Evolutionary conservation across 106 monocot species (phyloP).

Genomic region (Amphibolis antarctica): DNA sequence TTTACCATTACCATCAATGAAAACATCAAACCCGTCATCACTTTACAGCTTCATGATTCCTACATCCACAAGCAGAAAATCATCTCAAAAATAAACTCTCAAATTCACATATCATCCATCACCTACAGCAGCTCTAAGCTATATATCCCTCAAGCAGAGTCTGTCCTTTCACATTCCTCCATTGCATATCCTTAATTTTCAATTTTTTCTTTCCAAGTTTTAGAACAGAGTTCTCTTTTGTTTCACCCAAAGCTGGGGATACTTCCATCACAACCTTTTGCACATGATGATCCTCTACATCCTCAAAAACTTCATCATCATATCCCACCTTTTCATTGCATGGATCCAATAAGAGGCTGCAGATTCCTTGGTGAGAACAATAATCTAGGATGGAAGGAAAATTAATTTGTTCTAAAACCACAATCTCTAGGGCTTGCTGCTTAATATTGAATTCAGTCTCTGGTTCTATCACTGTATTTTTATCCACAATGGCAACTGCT

Average conservation of each 20-base stretch:
- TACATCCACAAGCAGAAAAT: too few species aligned
- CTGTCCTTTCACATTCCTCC: constrained; percentile 21
- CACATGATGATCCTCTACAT: constrained; percentile 33
- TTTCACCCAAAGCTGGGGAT: constrained; percentile 24
- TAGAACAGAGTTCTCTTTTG: constrained; percentile 10
- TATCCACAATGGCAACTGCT: constrained; percentile 38
- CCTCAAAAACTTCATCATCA: constrained; percentile 26
- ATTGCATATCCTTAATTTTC: constrained; percentile 37
- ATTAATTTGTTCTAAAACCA: constrained; percentile 34
- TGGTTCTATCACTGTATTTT: constrained; percentile 27
- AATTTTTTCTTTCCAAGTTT: constrained; percentile 18
- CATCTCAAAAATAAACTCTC: not conserved
- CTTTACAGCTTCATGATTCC: too few species aligned
- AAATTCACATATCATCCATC: not conserved
- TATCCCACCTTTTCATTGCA: constrained; percentile 13
- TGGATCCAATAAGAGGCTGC: constrained; percentile 64
- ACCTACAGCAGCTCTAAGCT: not conserved
- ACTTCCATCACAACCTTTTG: constrained; percentile 72
- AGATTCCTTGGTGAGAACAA: constrained; percentile 43
- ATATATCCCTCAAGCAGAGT: constrained; percentile 61
- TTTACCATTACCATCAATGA: too few species aligned
- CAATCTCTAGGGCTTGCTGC: constrained; percentile 31
- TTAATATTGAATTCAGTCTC: constrained; percentile 10
- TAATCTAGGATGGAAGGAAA: constrained; percentile 46
- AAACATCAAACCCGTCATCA: too few species aligned